Conservation (phyloP, 495 filamentous ascomycete species). For the Penicillium daleae region DNA sequence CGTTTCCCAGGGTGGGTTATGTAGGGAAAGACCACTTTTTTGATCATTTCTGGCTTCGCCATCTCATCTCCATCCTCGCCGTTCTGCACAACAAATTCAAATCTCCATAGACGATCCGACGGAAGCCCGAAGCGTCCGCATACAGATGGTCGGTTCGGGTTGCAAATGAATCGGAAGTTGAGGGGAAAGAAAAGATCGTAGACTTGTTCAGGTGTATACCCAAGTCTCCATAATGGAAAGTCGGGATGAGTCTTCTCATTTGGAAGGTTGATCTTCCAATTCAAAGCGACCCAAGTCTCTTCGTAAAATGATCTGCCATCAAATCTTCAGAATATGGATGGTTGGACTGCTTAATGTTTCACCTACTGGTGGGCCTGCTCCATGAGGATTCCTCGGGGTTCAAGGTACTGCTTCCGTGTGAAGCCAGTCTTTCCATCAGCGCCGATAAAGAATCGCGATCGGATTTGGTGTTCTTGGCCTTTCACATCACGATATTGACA, state of each 20-base stretch:
- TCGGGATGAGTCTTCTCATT: slow-evolving; percentile 51
- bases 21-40: slow-evolving; percentile 38
- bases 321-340: background rate
- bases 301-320: slow-evolving; percentile 45
- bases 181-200: slow-evolving; percentile 55
- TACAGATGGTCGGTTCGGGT: slow-evolving; percentile 46
- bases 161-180: slow-evolving; percentile 51
- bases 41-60: slow-evolving; percentile 31
- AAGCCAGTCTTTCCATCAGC: slow-evolving; percentile 56
- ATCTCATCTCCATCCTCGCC: slow-evolving; percentile 37
- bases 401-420: slow-evolving; percentile 53
- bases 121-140: slow-evolving; percentile 51
- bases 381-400: slow-evolving; percentile 44
- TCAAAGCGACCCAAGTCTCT: slow-evolving; percentile 56
- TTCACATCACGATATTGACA: slow-evolving; percentile 37
- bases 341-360: background rate
- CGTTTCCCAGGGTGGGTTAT: slow-evolving; percentile 35
- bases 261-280: slow-evolving; percentile 50
- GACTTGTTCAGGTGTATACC: slow-evolving; percentile 50
- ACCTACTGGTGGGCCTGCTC: slow-evolving; percentile 41
- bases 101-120: slow-evolving; percentile 48
- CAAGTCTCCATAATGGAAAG: slow-evolving; percentile 52
- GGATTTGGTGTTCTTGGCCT: slow-evolving; percentile 27
- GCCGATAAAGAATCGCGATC: slow-evolving; percentile 46
- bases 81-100: slow-evolving; percentile 47